Percentiles rank a stretch among this genome's conserved stretches.
Conservation (phyloP, 1,284 basidiomycete genomes). For the Phylloboletellus chloephorus region DNA sequence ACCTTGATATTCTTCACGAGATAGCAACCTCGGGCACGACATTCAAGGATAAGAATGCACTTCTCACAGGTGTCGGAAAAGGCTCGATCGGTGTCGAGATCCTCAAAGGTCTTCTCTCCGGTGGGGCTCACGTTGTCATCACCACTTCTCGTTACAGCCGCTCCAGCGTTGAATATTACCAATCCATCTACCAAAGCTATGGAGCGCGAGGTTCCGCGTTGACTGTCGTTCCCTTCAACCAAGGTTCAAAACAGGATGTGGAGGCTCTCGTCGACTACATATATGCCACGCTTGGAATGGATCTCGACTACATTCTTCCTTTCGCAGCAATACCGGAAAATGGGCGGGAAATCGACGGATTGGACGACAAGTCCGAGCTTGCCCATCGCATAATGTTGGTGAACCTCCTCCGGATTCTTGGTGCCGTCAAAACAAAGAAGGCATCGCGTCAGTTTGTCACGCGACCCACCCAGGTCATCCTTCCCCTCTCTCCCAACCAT, state of each 20-base stretch:
- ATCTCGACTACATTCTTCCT: conserved; percentile 96
- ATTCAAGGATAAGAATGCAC: conserved; percentile 97
- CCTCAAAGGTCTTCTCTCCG: conserved; percentile 92
- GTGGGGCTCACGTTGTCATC: conserved; percentile 94
- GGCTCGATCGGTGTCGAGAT: conserved; percentile 98
- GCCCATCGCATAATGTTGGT: conserved; percentile 97
- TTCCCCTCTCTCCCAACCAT: conserved; percentile 96
- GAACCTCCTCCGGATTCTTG: conserved; percentile 92
- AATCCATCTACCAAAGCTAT: conserved; percentile 93
- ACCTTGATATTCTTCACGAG: conserved; percentile 94
- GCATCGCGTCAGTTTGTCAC: conserved; percentile 94
- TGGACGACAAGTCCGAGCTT: conserved; percentile 96
- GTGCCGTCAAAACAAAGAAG: conserved; percentile 97
- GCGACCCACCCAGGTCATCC: conserved; percentile 95
- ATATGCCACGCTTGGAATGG: conserved; percentile 89
- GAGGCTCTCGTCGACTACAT: conserved; percentile 98
- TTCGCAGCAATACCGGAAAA: conserved; percentile 99
- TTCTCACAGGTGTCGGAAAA: conserved; percentile 95
- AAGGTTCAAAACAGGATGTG: conserved; percentile 96
- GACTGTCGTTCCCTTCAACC: conserved; percentile 98
- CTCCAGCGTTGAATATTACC: conserved; percentile 95
- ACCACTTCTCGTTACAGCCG: conserved; percentile 96
- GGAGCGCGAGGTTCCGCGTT: conserved; percentile 93
- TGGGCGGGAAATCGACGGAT: conserved; percentile 93
- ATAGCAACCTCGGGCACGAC: conserved; percentile 97